These are phyloP conservation scores for Sporothrix phasma DNA, from an alignment of 2,329 filamentous ascomycete species.

Conservation along the genomic window DNA sequence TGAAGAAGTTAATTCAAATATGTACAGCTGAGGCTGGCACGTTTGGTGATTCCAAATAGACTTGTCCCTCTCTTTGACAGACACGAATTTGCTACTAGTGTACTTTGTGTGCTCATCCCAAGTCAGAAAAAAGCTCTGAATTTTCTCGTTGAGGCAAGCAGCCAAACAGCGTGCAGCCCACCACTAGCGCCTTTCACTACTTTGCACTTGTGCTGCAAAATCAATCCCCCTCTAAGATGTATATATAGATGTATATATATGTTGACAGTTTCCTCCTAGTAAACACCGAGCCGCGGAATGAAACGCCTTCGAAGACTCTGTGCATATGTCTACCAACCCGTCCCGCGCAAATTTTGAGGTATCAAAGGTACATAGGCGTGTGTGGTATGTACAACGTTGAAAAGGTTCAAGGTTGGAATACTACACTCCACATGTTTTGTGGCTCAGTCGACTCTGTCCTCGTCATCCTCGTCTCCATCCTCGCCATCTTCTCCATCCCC, in stretches of 20 bases:
- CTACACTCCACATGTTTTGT: too few relatives aligned
- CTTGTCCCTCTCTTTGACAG: not conserved
- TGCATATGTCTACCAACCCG: too few relatives aligned
- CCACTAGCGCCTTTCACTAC: conserved; percentile 3
- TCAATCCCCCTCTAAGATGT: too few relatives aligned
- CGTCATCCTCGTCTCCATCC: conserved; percentile 24
- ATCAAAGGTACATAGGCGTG: too few relatives aligned
- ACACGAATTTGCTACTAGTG: not conserved
- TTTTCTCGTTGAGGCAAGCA: conserved; percentile 8
- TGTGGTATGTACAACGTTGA: too few relatives aligned
- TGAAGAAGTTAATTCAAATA: not conserved
- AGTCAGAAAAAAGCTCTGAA: not conserved
- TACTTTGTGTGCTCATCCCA: not conserved
- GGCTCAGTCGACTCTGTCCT: conserved; percentile 23
- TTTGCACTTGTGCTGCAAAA: not conserved
- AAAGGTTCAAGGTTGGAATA: too few relatives aligned
- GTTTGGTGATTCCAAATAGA: not conserved
- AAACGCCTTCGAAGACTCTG: too few relatives aligned
- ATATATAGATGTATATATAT: too few relatives aligned
- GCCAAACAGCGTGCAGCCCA: conserved; percentile 3
- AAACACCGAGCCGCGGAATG: too few relatives aligned
- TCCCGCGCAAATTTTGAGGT: too few relatives aligned
- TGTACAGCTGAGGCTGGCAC: not conserved
- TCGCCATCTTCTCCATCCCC: conserved; percentile 44
- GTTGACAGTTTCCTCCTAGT: too few relatives aligned